These are phyloP conservation scores for Dictyophora rubrovolvata DNA, from an alignment of 768 basidiomycete genomes.

Conservation along the genomic window DNA sequence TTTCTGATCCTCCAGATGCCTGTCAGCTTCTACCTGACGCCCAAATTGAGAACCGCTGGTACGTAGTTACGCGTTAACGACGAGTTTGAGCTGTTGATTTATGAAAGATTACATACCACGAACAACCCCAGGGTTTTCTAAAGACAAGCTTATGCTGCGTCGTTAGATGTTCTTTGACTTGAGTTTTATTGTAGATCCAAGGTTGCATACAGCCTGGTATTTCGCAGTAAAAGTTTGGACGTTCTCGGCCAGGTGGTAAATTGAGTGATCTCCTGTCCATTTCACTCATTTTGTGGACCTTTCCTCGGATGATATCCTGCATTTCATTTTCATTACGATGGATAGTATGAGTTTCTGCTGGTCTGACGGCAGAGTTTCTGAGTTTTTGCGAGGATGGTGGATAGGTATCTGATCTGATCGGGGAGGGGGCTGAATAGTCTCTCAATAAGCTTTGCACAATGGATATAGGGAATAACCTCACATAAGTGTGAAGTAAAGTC, in stretches of 20 bases:
- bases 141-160: background rate
- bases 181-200: background rate
- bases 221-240: background rate
- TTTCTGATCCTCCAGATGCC: slow-evolving; percentile 7
- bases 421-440: background rate
- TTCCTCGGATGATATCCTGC: background rate
- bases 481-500: background rate
- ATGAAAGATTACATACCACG: background rate
- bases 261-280: background rate
- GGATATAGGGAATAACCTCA: no score
- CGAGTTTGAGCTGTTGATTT: background rate
- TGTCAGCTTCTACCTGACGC: slow-evolving; percentile 1
- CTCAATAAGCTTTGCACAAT: no score
- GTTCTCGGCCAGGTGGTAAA: background rate
- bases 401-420: background rate
- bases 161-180: background rate
- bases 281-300: background rate
- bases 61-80: background rate
- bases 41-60: background rate
- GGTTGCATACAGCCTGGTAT: background rate
- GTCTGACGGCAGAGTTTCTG: background rate
- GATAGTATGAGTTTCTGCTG: background rate
- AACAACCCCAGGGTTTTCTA: background rate
- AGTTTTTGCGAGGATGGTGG: background rate
- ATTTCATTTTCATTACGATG: background rate